Evolutionary conservation across 140 eudicot species (phyloP).

Genomic region (Flaveria floridana): DNA sequence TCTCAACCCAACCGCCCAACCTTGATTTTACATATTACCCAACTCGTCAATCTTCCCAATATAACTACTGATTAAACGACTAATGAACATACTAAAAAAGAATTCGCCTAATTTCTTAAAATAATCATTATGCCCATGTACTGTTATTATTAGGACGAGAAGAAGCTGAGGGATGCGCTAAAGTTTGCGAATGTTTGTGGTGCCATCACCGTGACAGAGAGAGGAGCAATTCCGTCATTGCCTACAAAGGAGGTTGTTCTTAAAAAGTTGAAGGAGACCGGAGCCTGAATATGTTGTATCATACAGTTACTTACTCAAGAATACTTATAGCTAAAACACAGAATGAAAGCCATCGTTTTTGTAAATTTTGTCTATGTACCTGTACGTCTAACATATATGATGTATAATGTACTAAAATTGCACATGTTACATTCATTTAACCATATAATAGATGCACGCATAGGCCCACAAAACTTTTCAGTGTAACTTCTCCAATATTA

Average conservation of each 20-base stretch:
- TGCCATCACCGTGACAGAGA: slow-evolving; percentile 44
- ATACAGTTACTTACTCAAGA: not conserved
- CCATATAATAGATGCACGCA: too few species aligned
- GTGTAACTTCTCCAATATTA: not conserved
- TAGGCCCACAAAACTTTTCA: too few species aligned
- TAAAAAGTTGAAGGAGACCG: slow-evolving; percentile 27
- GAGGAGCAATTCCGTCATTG: slow-evolving; percentile 62
- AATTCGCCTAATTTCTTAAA: not conserved
- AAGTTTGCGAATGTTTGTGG: slow-evolving; percentile 53
- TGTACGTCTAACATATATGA: slow-evolving; percentile 15
- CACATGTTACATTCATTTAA: not conserved
- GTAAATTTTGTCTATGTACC: slow-evolving; percentile 8
- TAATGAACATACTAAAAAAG: not conserved
- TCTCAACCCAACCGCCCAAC: not conserved
- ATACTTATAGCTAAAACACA: not conserved
- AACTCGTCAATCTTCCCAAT: not conserved
- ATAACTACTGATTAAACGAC: not conserved
- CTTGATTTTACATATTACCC: not conserved
- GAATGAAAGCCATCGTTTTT: slow-evolving; percentile 1
- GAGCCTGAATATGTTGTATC: slow-evolving; percentile 18
- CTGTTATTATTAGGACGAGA: slow-evolving; percentile 42
- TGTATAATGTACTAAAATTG: not conserved
- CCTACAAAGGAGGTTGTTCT: slow-evolving; percentile 48
- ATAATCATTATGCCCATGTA: not conserved
- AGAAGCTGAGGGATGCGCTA: slow-evolving; percentile 45